Percentiles rank a stretch among this genome's conserved stretches.
phyloP scores from a whole-genome alignment of 768 basidiomycete species.

The Leccinum aurantiacum region DNA sequence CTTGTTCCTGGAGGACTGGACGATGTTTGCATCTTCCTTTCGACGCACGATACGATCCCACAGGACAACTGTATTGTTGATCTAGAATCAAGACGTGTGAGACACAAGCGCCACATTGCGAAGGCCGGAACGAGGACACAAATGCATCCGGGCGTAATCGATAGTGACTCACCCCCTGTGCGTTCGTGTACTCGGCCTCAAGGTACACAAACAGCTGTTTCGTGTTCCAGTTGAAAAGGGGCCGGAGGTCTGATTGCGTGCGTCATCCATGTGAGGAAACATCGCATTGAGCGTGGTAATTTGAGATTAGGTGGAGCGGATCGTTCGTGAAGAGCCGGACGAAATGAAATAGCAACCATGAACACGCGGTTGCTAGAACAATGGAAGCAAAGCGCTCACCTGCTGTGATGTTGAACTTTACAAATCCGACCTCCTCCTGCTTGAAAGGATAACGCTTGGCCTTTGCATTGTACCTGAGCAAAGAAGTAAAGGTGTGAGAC shows the following conservation, averaged over 20 bases:
- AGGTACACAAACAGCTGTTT: conserved; percentile 90
- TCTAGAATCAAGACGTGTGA: conserved; percentile 37
- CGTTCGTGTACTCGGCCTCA: conserved; percentile 77
- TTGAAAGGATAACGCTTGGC: conserved; percentile 55
- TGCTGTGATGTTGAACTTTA: conserved; percentile 78
- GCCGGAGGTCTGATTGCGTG: conserved; percentile 59
- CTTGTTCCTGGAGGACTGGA: conserved; percentile 61
- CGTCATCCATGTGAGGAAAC: conserved; percentile 3
- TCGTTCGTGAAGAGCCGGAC: conserved; percentile 9
- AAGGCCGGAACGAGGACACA: conserved; percentile 8
- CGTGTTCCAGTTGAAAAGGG: conserved; percentile 95
- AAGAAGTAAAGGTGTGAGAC: conserved; percentile 14
- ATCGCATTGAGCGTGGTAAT: conserved; percentile 17
- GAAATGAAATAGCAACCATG: conserved; percentile 29
- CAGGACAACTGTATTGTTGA: conserved; percentile 76
- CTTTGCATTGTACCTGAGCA: conserved; percentile 45
- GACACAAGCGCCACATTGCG: conserved; percentile 19
- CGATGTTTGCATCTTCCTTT: conserved; percentile 68
- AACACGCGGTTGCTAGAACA: conserved; percentile 23
- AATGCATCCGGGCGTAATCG: conserved; percentile 1
- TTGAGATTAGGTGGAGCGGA: conserved; percentile 9
- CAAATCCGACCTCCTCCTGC: conserved; percentile 75
- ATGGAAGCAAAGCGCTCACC: conserved; percentile 50
- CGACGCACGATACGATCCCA: conserved; percentile 92
- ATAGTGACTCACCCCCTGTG: conserved; percentile 59